A percentile compares a stretch with the other conserved stretches of the same genome.
Conservation (phyloP, 257 asterid genomes). For the Rubia yunnanensis region DNA sequence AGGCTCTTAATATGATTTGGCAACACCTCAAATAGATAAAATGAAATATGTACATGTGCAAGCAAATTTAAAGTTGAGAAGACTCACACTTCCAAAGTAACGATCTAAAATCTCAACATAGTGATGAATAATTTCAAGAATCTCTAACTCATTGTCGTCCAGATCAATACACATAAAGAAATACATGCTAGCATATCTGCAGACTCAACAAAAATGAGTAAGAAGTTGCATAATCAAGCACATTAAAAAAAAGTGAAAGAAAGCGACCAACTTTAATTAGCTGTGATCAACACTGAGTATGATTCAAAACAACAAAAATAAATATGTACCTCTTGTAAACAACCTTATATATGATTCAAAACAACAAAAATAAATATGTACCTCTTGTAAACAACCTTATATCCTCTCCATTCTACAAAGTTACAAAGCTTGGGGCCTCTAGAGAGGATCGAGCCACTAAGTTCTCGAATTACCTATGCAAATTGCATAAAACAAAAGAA, state of each 20-base stretch:
- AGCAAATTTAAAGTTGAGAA: conserved; percentile 9
- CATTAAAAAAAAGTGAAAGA: conserved; percentile 7
- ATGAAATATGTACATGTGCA: neutral
- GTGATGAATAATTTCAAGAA: conserved; percentile 88
- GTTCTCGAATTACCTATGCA: conserved; percentile 77
- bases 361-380: conserved; percentile 12
- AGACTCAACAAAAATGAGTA: neutral
- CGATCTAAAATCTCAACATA: conserved; percentile 94
- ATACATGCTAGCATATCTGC: conserved; percentile 91
- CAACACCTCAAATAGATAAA: neutral
- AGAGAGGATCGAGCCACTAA: conserved; percentile 71
- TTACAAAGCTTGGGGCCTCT: conserved; percentile 93
- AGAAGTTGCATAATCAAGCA: conserved; percentile 5
- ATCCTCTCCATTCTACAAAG: conserved; percentile 99
- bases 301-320: conserved; percentile 2
- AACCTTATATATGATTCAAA: conserved; percentile 6
- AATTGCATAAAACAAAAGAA: conserved; percentile 3
- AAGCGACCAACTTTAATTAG: neutral
- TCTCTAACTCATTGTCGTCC: conserved; percentile 88
- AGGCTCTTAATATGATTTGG: neutral
- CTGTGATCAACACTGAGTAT: neutral
- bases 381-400: conserved; percentile 94
- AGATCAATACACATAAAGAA: conserved; percentile 96
- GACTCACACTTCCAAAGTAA: conserved; percentile 95
- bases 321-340: conserved; percentile 62